Evolutionary conservation across 2,329 filamentous ascomycete species (phyloP).

Genomic region (Coccinonectria pachysandricola): DNA sequence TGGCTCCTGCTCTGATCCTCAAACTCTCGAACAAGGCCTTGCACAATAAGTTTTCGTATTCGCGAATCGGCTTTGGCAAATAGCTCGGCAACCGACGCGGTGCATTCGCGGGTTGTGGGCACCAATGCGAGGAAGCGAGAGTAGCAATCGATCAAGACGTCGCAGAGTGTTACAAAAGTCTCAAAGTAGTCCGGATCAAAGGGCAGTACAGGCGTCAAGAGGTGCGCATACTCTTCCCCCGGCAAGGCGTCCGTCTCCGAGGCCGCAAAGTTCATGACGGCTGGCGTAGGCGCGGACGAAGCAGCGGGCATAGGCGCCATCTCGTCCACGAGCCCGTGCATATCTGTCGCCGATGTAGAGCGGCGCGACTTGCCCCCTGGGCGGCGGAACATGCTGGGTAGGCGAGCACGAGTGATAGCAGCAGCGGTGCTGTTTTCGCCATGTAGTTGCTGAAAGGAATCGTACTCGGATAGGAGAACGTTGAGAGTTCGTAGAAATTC

Average conservation of each 20-base stretch:
- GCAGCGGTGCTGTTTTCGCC: slow-evolving; percentile 63
- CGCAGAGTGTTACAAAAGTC: slow-evolving; percentile 90
- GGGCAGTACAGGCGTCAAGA: slow-evolving; percentile 83
- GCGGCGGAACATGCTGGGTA: slow-evolving; percentile 76
- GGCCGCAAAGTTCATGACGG: slow-evolving; percentile 47
- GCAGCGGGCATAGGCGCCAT: slow-evolving; percentile 17
- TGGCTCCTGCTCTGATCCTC: slow-evolving; percentile 73
- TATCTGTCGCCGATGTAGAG: slow-evolving; percentile 38
- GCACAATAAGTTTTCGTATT: slow-evolving; percentile 80
- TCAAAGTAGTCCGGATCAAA: slow-evolving; percentile 97
- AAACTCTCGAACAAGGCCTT: slow-evolving; percentile 82
- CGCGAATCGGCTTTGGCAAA: slow-evolving; percentile 84
- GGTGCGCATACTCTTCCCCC: slow-evolving; percentile 77
- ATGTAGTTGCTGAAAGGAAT: slow-evolving; percentile 83
- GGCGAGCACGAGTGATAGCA: slow-evolving; percentile 64
- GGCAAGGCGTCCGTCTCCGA: slow-evolving; percentile 58
- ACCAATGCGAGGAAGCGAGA: slow-evolving; percentile 66
- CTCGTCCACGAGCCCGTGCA: slow-evolving; percentile 23
- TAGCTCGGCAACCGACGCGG: slow-evolving; percentile 62
- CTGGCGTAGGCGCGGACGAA: slow-evolving; percentile 23
- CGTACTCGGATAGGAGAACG: slow-evolving; percentile 79
- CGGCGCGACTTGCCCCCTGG: slow-evolving; percentile 48
- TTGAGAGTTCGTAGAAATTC: slow-evolving; percentile 86
- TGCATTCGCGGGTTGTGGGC: slow-evolving; percentile 63
- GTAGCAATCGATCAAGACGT: slow-evolving; percentile 90